Base-by-base conservation (phyloP, 2,329 filamentous ascomycete species). In the Juglanconis sp. region DNA sequence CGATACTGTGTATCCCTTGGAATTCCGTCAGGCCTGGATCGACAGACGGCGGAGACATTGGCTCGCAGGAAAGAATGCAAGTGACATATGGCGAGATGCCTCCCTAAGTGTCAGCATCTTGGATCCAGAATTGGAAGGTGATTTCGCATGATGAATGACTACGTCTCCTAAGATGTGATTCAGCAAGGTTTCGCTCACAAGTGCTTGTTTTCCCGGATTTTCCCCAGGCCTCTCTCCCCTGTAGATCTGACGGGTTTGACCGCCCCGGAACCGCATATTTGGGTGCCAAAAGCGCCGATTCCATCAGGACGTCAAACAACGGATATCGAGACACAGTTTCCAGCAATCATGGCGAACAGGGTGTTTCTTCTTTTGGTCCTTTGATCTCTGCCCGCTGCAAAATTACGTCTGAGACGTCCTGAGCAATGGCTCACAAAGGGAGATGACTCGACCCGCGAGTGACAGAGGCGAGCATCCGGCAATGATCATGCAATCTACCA, bases 401-500 rank as follows among this genome's bases (percentile, higher is more conserved):
- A 38, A 7, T 11, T 38, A 11, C 35, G 35, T 38, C 35, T 11
- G 35, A 38, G 35, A 11, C 35, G 11, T 3, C 35, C 8, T 8
- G 38, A 15, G n/a, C 10, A 10, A 13, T 11, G 11, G n/a, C 38
- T 42, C 38, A 24, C 24, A 42, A 42, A 13, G 38, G n/a, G 38
- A 42, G 10, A 42, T 34, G 50, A 54, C 50, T 59, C 50, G 57
- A 54, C 42, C 34, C 44, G 32, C 40, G 32, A 48, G 57, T 17
- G 40, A 15, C 15, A 30, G 13, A 57, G 32, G 48, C 58, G 47
- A 53, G 36, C 40, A 54, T 35, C 58, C 58, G 53, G 32, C 38
- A n/a, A 31, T n/a, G 5, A 3, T 10, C 40, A 50, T 50, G 48
- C 47, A 52, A 38, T 51, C 42, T 49, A 38, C 52, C 57, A 51